Percentiles rank a stretch among this genome's conserved stretches.
phyloP scores from a whole-genome alignment of 148 eudicot species.

The Persicaria maculosa region DNA sequence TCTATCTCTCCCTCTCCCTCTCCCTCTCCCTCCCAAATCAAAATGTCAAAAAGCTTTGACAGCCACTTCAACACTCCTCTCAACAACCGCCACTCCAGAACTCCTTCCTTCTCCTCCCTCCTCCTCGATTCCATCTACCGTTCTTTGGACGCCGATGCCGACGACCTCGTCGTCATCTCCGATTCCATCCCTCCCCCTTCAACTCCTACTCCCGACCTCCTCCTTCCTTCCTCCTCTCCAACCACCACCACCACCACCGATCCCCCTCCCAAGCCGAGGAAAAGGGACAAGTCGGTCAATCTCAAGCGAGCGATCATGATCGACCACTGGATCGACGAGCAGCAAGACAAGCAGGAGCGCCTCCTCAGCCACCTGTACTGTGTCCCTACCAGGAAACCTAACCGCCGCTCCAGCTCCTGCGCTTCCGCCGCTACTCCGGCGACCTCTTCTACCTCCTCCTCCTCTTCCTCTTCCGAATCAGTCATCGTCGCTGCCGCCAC shows the following conservation, averaged over 20 bases:
- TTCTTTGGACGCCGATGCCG: conserved; percentile 53
- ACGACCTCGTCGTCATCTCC: not conserved
- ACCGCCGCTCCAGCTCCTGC: not conserved
- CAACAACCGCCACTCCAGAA: conserved; percentile 24
- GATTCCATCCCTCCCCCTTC: conserved; percentile 2
- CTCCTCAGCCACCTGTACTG: conserved; percentile 5
- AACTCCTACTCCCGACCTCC: not conserved
- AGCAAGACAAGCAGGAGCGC: conserved; percentile 11
- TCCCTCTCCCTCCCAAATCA: not conserved
- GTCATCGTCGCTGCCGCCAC: not conserved
- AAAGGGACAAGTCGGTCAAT: conserved; percentile 28
- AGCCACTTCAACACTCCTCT: not conserved
- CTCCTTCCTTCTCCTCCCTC: conserved; percentile 65
- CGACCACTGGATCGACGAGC: conserved; percentile 53
- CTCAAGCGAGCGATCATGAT: conserved; percentile 60
- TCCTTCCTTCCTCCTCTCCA: not conserved
- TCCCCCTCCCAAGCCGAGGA: not conserved
- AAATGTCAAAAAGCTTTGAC: conserved; percentile 9
- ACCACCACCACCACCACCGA: not conserved
- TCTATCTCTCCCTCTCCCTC: not conserved
- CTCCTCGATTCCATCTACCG: conserved; percentile 65
- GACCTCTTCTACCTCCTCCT: too few relatives aligned
- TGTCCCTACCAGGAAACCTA: not conserved
- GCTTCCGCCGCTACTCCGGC: conserved; percentile 18
- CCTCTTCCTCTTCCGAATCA: too few relatives aligned